Base-by-base conservation (phyloP, 2,329 filamentous ascomycete genomes). In the Alternaria sp. region DNA sequence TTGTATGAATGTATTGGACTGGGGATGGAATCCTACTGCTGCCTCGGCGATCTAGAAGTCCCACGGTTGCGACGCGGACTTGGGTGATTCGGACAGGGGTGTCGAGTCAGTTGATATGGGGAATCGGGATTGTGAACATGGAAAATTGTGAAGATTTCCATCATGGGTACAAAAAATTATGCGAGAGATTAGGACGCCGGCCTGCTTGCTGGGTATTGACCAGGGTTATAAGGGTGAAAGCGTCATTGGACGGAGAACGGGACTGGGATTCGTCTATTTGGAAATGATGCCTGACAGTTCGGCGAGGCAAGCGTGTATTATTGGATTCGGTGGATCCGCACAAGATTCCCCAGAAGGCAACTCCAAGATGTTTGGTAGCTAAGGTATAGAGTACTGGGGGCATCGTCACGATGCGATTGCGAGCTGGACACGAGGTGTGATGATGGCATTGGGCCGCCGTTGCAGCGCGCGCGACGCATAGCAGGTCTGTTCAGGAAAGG, bases 31-130 rank as follows among this genome's bases (percentile, higher is more conserved):
- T 54, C 51, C 51, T 14, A 17, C 17, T 17, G 17, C 17, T 17
- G 17, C 14, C n/a, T 58, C 55, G 51, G 28, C 55, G 51, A 58
- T 58, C 51, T 50, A 52, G 31, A 31, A 58, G 28, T 36, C 36
- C 42, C 42, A 41, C 26, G 31, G 42, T 39, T 54, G 50, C 29
- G 50, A 37, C 51, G 55, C 55, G 55, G 55, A 46, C n/a, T n/a
- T 54, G 51, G 51, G 11, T 49, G 55, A 58, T 54, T 42, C 55
- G 51, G 55, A 49, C 55, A 23, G 33, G 55, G 51, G 51, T 48
- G 9, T 36, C 29, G 55, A 58, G 55, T 58, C 55, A 58, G 29
- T 34, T 13, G 29, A 8, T 29, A 58, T 58, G 44, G 37, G 33
- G 10, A 49, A 36, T 39, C 26, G 14, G 21, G 37, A 48, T 44